phyloP scores from a whole-genome alignment of 768 basidiomycete species.

The Rhodotorula graminis region DNA sequence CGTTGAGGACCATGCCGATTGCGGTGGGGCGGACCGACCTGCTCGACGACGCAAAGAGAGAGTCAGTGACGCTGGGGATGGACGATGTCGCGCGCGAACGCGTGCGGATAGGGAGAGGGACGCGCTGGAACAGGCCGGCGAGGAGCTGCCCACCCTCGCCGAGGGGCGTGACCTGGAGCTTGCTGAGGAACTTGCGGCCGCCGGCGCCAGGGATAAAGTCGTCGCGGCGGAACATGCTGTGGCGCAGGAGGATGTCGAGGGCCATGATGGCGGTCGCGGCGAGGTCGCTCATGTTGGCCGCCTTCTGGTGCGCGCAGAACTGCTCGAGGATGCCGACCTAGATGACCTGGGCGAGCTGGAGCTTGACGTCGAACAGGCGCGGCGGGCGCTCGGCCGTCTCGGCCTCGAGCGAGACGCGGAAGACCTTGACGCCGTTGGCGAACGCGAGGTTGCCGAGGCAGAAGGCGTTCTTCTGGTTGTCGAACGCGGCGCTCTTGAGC shows the following conservation, averaged over 20 bases:
- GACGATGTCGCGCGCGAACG: too few species aligned
- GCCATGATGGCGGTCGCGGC: slow-evolving; percentile 28
- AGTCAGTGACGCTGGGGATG: too few species aligned
- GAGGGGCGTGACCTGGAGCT: background rate
- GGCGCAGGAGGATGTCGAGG: slow-evolving; percentile 30
- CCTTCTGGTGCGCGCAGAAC: background rate
- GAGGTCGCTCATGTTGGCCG: slow-evolving; percentile 8
- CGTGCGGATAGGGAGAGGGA: background rate
- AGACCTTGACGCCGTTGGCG: slow-evolving; percentile 9
- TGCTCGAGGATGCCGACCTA: slow-evolving; percentile 19
- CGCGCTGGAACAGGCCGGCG: slow-evolving; percentile 29
- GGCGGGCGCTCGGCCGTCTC: slow-evolving; percentile 11
- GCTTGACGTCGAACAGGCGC: slow-evolving; percentile 29
- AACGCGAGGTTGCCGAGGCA: slow-evolving; percentile 8
- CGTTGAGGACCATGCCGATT: slow-evolving; percentile 28
- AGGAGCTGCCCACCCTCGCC: slow-evolving; percentile 30
- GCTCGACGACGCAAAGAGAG: background rate
- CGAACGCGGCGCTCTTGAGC: slow-evolving; percentile 13
- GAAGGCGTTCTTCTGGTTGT: slow-evolving; percentile 29
- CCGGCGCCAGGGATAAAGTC: slow-evolving; percentile 13
- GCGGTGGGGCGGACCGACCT: slow-evolving; percentile 26
- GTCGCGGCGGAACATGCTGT: slow-evolving; percentile 11
- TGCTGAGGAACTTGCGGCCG: slow-evolving; percentile 31
- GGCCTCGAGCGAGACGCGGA: slow-evolving; percentile 15
- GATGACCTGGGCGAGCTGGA: slow-evolving; percentile 30